Conservation (phyloP, 164 flowering plant genomes). For the Dillenia suffruticosa region DNA sequence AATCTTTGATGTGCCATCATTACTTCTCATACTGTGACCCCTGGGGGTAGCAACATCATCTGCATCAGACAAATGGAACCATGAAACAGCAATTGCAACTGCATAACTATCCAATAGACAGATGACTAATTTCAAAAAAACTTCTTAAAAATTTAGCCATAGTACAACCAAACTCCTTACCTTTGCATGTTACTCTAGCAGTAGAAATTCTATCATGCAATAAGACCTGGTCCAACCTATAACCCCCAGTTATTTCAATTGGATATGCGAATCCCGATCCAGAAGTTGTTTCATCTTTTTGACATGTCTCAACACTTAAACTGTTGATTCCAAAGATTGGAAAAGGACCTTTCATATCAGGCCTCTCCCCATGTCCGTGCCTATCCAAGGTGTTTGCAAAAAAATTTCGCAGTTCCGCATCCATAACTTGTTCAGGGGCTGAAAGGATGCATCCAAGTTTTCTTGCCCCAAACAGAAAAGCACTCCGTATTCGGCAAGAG, state of each 20-base stretch:
- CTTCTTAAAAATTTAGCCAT: too few relatives aligned
- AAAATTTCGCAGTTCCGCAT: conserved; percentile 36
- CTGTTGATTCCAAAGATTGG: conserved; percentile 11
- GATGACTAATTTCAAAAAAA: too few relatives aligned
- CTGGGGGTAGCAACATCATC: too few relatives aligned
- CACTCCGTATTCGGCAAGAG: conserved; percentile 61
- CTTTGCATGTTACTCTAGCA: too few relatives aligned
- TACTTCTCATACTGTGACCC: too few relatives aligned
- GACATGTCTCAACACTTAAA: conserved; percentile 11
- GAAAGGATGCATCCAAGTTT: conserved; percentile 45
- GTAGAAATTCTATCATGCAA: too few relatives aligned
- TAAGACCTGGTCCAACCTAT: too few relatives aligned
- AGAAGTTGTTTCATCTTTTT: conserved; percentile 9
- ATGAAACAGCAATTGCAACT: too few relatives aligned
- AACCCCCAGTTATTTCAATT: background rate
- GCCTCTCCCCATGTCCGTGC: conserved; percentile 51
- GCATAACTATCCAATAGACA: too few relatives aligned
- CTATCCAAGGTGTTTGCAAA: conserved; percentile 53
- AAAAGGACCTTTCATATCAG: conserved; percentile 43
- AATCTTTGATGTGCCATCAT: too few relatives aligned
- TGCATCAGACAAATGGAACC: too few relatives aligned
- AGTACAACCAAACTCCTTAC: too few relatives aligned
- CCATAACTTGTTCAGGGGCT: conserved; percentile 32
- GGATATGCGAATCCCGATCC: conserved; percentile 5
- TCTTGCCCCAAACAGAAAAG: conserved; percentile 52